A percentile compares a stretch with the other conserved stretches of the same genome.
These are phyloP conservation scores for Apocynum venetum DNA, from an alignment of 257 asterid genomes.

Conservation along the genomic window DNA sequence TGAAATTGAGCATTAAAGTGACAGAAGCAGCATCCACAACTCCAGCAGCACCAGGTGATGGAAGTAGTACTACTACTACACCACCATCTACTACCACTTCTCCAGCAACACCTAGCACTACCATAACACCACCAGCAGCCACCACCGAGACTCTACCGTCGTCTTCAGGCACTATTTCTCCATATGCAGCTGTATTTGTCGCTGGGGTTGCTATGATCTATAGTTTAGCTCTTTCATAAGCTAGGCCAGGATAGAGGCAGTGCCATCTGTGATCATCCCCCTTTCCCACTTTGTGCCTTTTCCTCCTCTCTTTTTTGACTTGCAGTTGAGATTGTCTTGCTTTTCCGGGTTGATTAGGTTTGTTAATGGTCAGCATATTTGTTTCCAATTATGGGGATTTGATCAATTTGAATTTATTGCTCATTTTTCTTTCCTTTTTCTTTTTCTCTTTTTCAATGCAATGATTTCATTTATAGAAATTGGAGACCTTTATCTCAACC, in stretches of 20 bases:
- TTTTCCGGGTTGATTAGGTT: constrained; percentile 3
- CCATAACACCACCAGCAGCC: not conserved
- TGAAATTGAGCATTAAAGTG: constrained; percentile 29
- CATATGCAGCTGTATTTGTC: constrained; percentile 7
- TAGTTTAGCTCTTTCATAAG: constrained; percentile 12
- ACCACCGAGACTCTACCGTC: constrained; percentile 3
- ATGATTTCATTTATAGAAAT: no score
- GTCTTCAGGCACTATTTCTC: constrained; percentile 17
- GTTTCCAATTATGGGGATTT: not conserved
- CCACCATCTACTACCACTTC: constrained; percentile 16
- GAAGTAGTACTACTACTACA: constrained; percentile 5
- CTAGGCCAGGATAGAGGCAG: constrained; percentile 35
- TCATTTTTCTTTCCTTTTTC: not conserved
- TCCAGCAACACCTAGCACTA: constrained; percentile 14
- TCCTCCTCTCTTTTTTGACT: not conserved
- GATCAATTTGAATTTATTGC: not conserved
- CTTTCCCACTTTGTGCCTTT: not conserved
- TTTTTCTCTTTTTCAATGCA: no score
- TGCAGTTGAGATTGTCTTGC: constrained; percentile 10
- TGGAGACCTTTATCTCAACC: no score
- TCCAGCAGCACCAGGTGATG: constrained; percentile 13
- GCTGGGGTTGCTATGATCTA: constrained; percentile 1
- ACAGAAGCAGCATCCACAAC: constrained; percentile 4
- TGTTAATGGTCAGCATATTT: constrained; percentile 7
- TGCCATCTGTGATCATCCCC: constrained; percentile 8